A percentile compares a stretch with the other conserved stretches of the same genome.
Evolutionary conservation across 805 yeast genomes (phyloP).

Genomic region (Candida tibetensis): DNA sequence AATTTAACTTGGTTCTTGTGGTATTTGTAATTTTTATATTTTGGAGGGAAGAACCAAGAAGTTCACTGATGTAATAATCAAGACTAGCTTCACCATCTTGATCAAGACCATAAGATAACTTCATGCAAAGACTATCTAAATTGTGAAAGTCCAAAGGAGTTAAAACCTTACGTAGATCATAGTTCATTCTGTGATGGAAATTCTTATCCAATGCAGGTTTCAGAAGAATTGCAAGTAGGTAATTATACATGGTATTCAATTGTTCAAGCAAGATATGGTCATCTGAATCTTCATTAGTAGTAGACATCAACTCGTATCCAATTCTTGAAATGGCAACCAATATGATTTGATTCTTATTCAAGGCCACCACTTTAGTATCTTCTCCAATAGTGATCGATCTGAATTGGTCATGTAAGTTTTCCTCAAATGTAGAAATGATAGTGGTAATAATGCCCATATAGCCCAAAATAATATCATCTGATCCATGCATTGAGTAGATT

Average conservation of each 20-base stretch:
- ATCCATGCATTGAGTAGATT: constrained; percentile 73
- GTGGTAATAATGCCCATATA: constrained; percentile 83
- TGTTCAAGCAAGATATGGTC: constrained; percentile 41
- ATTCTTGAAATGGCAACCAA: constrained; percentile 65
- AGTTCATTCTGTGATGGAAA: constrained; percentile 69
- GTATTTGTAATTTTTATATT: constrained; percentile 51
- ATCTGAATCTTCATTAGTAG: constrained; percentile 9
- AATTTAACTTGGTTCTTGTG: constrained; percentile 55
- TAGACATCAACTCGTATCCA: constrained; percentile 44
- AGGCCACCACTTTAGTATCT: constrained; percentile 51
- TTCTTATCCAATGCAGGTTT: constrained; percentile 70
- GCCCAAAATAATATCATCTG: constrained; percentile 62
- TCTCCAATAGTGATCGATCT: constrained; percentile 52
- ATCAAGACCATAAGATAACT: constrained; percentile 33
- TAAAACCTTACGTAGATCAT: constrained; percentile 73
- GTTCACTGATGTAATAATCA: constrained; percentile 27
- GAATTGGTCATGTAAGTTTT: constrained; percentile 36
- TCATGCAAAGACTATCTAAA: constrained; percentile 54
- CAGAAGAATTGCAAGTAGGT: constrained; percentile 78
- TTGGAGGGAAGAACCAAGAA: constrained; percentile 28
- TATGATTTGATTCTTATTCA: constrained; percentile 66
- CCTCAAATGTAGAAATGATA: constrained; percentile 65
- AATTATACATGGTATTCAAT: constrained; percentile 69
- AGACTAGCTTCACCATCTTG: constrained; percentile 12
- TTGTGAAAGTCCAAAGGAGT: constrained; percentile 74